phyloP scores from a whole-genome alignment of 164 flowering plant genomes.

The Sedum album region DNA sequence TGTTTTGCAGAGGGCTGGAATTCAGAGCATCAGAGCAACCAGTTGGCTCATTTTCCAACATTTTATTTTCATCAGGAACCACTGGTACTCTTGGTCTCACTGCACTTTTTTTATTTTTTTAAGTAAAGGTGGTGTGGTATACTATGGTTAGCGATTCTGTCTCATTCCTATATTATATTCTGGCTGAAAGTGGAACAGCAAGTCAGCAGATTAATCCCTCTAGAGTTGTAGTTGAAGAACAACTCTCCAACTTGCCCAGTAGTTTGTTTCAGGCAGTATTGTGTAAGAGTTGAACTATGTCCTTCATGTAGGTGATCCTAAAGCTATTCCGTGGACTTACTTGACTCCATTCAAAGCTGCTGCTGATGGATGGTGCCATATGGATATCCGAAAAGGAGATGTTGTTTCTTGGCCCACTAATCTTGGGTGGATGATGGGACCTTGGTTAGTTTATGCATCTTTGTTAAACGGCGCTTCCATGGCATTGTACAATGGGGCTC shows the following conservation, averaged over 20 bases:
- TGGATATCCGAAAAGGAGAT: conserved; percentile 85
- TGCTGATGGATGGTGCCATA: conserved; percentile 95
- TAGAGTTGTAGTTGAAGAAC: not conserved
- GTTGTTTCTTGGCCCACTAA: conserved; percentile 94
- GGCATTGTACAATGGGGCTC: conserved; percentile 91
- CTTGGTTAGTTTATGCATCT: conserved; percentile 93
- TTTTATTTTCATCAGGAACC: conserved; percentile 97
- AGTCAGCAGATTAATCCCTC: too few relatives aligned
- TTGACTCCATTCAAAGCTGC: conserved; percentile 88
- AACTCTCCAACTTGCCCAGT: not conserved
- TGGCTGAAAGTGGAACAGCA: not conserved
- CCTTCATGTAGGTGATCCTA: conserved; percentile 66
- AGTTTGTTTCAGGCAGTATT: not conserved
- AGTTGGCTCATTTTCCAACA: conserved; percentile 66
- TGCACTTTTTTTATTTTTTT: not conserved
- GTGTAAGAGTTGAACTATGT: conserved; percentile 5
- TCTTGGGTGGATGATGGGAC: conserved; percentile 99
- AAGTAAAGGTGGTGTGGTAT: too few relatives aligned
- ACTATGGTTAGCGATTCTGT: too few relatives aligned
- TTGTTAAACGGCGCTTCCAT: conserved; percentile 84
- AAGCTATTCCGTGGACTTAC: conserved; percentile 93
- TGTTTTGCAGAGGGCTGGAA: conserved; percentile 41
- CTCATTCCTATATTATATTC: not conserved
- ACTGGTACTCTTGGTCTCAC: conserved; percentile 44
- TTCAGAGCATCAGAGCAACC: conserved; percentile 55